These are phyloP conservation scores for Raddia guianensis DNA, from an alignment of 176 grass and related monocot genomes.

Conservation along the genomic window DNA sequence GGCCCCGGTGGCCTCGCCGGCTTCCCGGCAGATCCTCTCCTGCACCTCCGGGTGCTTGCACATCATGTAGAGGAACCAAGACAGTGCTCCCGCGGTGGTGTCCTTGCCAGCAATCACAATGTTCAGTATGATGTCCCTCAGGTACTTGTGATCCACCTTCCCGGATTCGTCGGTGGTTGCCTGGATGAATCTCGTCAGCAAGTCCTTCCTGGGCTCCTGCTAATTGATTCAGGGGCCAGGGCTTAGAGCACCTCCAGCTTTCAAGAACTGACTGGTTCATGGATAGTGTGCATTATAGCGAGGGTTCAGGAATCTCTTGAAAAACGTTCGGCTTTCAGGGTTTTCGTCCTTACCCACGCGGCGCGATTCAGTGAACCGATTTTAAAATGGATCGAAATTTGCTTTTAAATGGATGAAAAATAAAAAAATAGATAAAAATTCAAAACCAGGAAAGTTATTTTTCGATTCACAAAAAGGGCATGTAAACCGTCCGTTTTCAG, in stretches of 20 bases:
- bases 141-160: constrained; percentile 49
- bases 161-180: constrained; percentile 28
- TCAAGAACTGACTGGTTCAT: background rate
- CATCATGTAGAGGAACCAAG: constrained; percentile 78
- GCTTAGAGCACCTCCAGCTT: background rate
- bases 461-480: too few species aligned
- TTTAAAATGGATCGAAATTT: too few species aligned
- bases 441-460: too few species aligned
- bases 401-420: too few species aligned
- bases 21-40: constrained; percentile 55
- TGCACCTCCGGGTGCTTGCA: constrained; percentile 63
- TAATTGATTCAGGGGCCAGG: background rate
- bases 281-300: background rate
- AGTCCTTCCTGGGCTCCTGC: constrained; percentile 42
- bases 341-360: too few species aligned
- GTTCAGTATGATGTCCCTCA: constrained; percentile 66
- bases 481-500: too few species aligned
- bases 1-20: background rate
- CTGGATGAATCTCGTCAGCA: constrained; percentile 55
- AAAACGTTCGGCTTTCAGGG: too few species aligned
- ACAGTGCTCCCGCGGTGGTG: constrained; percentile 46
- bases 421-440: too few species aligned
- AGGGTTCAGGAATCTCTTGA: too few species aligned
- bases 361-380: too few species aligned
- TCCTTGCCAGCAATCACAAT: constrained; percentile 74